Base-by-base conservation (phyloP, 202 grass and related monocot species). In the Cymbopogon flexuosus region DNA sequence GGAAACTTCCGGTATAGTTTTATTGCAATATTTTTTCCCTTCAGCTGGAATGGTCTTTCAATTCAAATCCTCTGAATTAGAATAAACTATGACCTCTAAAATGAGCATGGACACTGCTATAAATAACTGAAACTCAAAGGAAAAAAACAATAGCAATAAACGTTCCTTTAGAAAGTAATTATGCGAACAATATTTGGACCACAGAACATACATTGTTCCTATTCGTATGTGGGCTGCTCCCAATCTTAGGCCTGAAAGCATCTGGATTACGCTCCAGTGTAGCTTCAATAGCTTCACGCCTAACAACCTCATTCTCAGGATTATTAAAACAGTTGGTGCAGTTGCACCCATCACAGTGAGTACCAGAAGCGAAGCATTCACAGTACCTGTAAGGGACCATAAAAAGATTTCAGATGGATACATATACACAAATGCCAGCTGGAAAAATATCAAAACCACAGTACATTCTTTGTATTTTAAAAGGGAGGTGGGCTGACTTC, bases 181-280 rank as follows among this genome's bases (percentile, higher is more conserved):
- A 73, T 33, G 39, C 0, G 5, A 39, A 67, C 60, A 82, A 85
- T 62, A 64, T 45, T 80, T 91, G 62, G 54, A 75, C 23, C 33
- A 81, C 15, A 82, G 84, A 76, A 58, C 83, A 89, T 99, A 99
- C 96, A 84, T 78, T 90, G 63, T 91, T 90, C 42, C 88, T 85
- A 27, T 65, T 69, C 33, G 90, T 70, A 80, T 99, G 87, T 52
- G 96, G 96, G 66, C 96, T 95, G 79, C 74, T 95, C 51, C 96
- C 96, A 75, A 99, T 99, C 82, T 99, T 99, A 70, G 96, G 96
- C 80, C 90, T 91, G 80, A 99, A 99, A 16, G 96, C 96, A 83
- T 93, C 89, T 33, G 96, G 96, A 78, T 99, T 98, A 71, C 92
- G 90, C 80, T 98, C 95, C 82, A 95, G 84, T 79, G 90, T 95